Evolutionary conservation across 2,329 filamentous ascomycete species (phyloP), one percentile per base, ranked within the genome.

Genomic region (Ophiostoma sp.): DNA sequence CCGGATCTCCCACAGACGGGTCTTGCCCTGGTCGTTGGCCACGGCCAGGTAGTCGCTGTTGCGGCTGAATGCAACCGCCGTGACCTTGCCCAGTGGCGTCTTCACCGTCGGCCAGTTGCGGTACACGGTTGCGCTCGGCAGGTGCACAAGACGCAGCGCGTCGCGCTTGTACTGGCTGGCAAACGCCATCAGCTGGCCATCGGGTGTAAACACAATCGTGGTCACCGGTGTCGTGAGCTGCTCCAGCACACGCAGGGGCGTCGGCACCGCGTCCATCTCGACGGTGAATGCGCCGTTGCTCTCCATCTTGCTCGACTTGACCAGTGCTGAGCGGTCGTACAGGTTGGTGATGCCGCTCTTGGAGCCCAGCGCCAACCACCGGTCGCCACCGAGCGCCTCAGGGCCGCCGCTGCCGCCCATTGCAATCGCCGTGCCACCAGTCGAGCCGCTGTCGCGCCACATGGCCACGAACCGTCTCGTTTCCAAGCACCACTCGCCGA

Each of bases 41-140:
- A 98, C 90, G 11, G 92, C 92, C 72, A 99, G 77, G 74, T 93
- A 77, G 74, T 90, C 84, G 70, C 87, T 90, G 71, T 83, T 82
- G 5, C 80, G 82, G 27, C 85, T 84, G 76, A 92, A 90, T 3
- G 90, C 88, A 70, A 93, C 85, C 0, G 87, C 83, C 2, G 91
- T 91, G 72, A 98, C 88, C 69, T 92, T 84, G 0, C 95, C 95
- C 70, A 99, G 79, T 0, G 93, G 93, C 68, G 95, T 99, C 76
- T 90, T 89, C 72, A 88, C 86, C 67, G 94, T 99, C 38, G 95
- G 95, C 95, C 95, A 99, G 79, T 99, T 99, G 75, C 89, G 88
- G 83, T 95, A 99, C 27, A 98, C 92, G 1, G 93, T 97, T 77
- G 93, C 97, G 73, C 87, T 93, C 0, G 94, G 93, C 73, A 99